These are phyloP conservation scores for Magnusiomyces tetraspermus DNA, from an alignment of 1,139 yeast species.

Conservation along the genomic window DNA sequence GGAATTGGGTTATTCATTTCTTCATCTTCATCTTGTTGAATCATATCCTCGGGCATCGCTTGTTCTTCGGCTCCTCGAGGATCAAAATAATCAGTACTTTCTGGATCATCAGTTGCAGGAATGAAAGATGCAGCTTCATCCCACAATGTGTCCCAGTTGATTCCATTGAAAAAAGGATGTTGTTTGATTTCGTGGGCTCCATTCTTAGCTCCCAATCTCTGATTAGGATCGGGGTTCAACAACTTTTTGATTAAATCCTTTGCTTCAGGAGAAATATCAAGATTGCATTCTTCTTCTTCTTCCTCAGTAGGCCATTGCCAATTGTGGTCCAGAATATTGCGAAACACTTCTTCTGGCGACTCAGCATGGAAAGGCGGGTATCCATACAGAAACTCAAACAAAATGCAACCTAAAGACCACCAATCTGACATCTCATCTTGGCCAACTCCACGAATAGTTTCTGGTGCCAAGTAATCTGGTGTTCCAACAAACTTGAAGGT, in stretches of 20 bases:
- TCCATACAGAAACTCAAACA: conserved; percentile 87
- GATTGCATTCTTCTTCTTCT: conserved; percentile 12
- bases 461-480: conserved; percentile 96
- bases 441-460: conserved; percentile 76
- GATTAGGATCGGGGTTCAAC: conserved; percentile 50
- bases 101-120: conserved; percentile 73
- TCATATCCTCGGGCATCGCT: conserved; percentile 21
- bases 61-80: conserved; percentile 62
- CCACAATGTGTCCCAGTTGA: conserved; percentile 70
- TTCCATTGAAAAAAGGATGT: conserved; percentile 66
- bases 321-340: conserved; percentile 60
- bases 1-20: conserved; percentile 14
- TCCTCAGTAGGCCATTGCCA: conserved; percentile 72
- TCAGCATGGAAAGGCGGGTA: conserved; percentile 90
- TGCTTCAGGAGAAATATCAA: conserved; percentile 55
- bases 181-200: conserved; percentile 58
- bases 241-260: conserved; percentile 61
- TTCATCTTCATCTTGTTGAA: conserved; percentile 21
- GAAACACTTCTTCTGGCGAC: conserved; percentile 72
- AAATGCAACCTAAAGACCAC: conserved; percentile 97
- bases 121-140: conserved; percentile 74
- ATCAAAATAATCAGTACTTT: conserved; percentile 87
- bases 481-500: conserved; percentile 77
- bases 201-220: conserved; percentile 67
- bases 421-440: conserved; percentile 89